phyloP scores from a whole-genome alignment of 148 eudicot species.

The Diospyros lotus region DNA sequence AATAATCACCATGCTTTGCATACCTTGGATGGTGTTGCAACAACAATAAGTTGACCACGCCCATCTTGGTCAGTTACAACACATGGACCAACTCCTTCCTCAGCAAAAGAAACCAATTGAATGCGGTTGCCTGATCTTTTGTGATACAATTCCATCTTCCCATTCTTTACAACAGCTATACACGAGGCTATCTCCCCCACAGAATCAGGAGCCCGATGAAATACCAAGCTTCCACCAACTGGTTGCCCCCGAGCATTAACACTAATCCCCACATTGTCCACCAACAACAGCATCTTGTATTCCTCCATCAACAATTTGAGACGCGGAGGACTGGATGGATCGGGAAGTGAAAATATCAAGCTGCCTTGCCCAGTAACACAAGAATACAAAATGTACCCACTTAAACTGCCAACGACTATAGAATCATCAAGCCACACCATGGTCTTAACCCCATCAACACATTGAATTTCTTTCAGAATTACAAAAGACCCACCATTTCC shows the following conservation, averaged over 20 bases:
- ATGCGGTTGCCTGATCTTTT: slow-evolving; percentile 63
- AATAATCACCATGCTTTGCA: neutral
- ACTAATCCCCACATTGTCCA: slow-evolving; percentile 77
- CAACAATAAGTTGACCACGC: slow-evolving; percentile 49
- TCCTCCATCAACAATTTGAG: slow-evolving; percentile 64
- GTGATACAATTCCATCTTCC: slow-evolving; percentile 75
- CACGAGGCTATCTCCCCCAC: slow-evolving; percentile 60
- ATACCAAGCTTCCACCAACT: slow-evolving; percentile 89
- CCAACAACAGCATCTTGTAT: slow-evolving; percentile 64
- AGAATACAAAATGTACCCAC: slow-evolving; percentile 74
- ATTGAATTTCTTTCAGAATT: slow-evolving; percentile 65
- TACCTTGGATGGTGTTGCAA: slow-evolving; percentile 79
- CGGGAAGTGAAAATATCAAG: slow-evolving; percentile 76
- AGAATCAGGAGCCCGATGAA: slow-evolving; percentile 63
- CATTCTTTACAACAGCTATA: slow-evolving; percentile 51
- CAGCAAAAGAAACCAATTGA: slow-evolving; percentile 58
- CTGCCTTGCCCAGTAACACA: slow-evolving; percentile 53
- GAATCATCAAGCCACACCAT: slow-evolving; percentile 85
- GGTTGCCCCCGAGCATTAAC: slow-evolving; percentile 81
- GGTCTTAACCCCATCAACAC: slow-evolving; percentile 57
- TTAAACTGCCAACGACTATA: slow-evolving; percentile 56
- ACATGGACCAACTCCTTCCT: slow-evolving; percentile 38
- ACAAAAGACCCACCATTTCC: slow-evolving; percentile 34
- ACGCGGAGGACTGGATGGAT: slow-evolving; percentile 45
- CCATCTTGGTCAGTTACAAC: slow-evolving; percentile 57